Evolutionary conservation across 768 basidiomycete genomes (phyloP), one percentile per base, ranked within the genome.

Genomic region (Podaxis rugospora): DNA sequence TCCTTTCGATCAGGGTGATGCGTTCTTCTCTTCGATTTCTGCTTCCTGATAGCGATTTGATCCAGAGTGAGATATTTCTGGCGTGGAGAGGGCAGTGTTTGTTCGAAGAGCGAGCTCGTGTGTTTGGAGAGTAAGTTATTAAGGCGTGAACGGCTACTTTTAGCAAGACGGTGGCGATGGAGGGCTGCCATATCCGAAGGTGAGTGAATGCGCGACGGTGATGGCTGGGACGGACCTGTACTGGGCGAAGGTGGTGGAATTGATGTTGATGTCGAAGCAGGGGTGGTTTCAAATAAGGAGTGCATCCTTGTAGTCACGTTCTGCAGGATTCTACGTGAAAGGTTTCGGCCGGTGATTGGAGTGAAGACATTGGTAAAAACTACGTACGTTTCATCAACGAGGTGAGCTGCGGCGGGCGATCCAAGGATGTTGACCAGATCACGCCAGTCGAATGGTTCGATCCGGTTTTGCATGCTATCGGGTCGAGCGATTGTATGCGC

Each of bases 391-490:
- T 61, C 59, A 27, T 61, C 59, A 6, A 61, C 59, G 9, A 61
- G 53, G 21, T 61, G 59, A 16, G 46, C 42, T 14, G 59, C 59
- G 2, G 52, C 44, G 5, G 59, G 52, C 7, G 59, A 61, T 7
- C 59, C 46, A 7, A 63, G 28, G 4, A 63, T 59, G n/a, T 59
- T 54, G 35, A 55, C 51, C 18, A 63, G 9, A 21, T 57, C 57
- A 7, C 39, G 42, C 62, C 62, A 63, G 47, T 47, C 51, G 23
- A 63, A 52, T 2, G 62, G 62, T n/a, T 57, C 56, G 10, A 63
- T 63, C n/a, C 62, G 32, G 21, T 63, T 63, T 42, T 63, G 62
- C 62, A 63, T 57, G 35, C 57, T 50, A 27, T 52, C 62, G 3
- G 62, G 18, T 11, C 62, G 62, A n/a, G 56, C 57, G 16, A 61